Evolutionary conservation across 140 eudicot genomes (phyloP).

Genomic region (Flaveria floridana): DNA sequence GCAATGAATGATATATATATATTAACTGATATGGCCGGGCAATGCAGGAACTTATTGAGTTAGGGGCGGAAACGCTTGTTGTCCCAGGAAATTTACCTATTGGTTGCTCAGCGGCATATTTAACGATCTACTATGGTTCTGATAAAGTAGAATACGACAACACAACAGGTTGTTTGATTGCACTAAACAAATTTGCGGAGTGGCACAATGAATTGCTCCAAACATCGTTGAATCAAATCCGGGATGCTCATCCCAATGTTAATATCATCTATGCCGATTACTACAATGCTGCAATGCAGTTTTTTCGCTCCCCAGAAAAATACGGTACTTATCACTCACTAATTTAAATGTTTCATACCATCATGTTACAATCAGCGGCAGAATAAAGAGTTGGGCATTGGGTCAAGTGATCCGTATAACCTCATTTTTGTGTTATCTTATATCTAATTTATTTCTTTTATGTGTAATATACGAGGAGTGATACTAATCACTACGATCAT

Average conservation of each 20-base stretch:
- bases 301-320: conserved; percentile 42
- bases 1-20: not conserved
- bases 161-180: conserved; percentile 50
- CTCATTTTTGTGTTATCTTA: too few relatives aligned
- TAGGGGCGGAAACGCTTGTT: conserved; percentile 54
- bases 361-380: not conserved
- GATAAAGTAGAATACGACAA: conserved; percentile 41
- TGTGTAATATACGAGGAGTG: not conserved
- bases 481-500: too few relatives aligned
- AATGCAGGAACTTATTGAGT: conserved; percentile 47
- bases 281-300: conserved; percentile 51
- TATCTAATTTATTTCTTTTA: too few relatives aligned
- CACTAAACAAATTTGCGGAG: conserved; percentile 45
- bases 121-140: conserved; percentile 40
- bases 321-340: conserved; percentile 38
- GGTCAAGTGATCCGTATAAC: too few relatives aligned
- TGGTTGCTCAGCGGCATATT: conserved; percentile 55
- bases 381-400: too few relatives aligned
- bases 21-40: not conserved
- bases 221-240: conserved; percentile 40
- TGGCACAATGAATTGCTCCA: conserved; percentile 58
- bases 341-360: not conserved
- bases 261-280: conserved; percentile 63
- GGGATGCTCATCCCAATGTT: conserved; percentile 46
- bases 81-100: conserved; percentile 75